These are phyloP conservation scores for Zasmidium citrigriseum DNA, from an alignment of 2,329 filamentous ascomycete species.

Conservation along the genomic window DNA sequence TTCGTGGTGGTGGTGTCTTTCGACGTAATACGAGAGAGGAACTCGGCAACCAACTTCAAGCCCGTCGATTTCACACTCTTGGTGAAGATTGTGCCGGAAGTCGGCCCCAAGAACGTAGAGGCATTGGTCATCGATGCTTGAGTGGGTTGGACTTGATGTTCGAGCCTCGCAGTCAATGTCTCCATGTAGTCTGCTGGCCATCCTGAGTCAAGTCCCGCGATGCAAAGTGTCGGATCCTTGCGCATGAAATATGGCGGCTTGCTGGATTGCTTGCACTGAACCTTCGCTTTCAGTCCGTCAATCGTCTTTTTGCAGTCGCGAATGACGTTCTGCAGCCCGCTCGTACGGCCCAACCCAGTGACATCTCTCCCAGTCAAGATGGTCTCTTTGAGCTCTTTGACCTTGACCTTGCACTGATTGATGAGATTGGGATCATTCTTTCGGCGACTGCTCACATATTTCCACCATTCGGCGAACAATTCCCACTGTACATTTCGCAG, in stretches of 20 bases:
- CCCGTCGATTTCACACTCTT: not conserved
- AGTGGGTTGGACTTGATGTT: constrained; percentile 1
- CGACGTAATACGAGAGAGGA: not conserved
- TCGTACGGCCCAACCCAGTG: no score
- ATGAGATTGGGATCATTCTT: not conserved
- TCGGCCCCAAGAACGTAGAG: not conserved
- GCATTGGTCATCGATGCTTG: not conserved
- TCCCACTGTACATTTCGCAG: not conserved
- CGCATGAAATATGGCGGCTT: not conserved
- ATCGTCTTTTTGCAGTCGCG: no score
- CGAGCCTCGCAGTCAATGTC: not conserved
- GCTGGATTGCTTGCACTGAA: not conserved
- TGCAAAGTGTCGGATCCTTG: not conserved
- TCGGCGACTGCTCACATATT: not conserved
- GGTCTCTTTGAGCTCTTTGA: no score
- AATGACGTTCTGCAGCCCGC: no score
- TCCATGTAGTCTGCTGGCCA: not conserved
- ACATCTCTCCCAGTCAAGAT: no score
- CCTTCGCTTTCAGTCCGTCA: not conserved
- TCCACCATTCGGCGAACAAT: not conserved
- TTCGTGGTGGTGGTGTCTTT: not conserved
- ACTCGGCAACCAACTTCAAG: not conserved
- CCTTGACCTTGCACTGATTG: no score
- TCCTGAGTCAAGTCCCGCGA: not conserved
- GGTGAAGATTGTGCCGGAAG: constrained; percentile 2